A percentile compares a stretch with the other conserved stretches of the same genome.
Conservation (phyloP, 495 filamentous ascomycete species). For the Penicillium crystallinum region DNA sequence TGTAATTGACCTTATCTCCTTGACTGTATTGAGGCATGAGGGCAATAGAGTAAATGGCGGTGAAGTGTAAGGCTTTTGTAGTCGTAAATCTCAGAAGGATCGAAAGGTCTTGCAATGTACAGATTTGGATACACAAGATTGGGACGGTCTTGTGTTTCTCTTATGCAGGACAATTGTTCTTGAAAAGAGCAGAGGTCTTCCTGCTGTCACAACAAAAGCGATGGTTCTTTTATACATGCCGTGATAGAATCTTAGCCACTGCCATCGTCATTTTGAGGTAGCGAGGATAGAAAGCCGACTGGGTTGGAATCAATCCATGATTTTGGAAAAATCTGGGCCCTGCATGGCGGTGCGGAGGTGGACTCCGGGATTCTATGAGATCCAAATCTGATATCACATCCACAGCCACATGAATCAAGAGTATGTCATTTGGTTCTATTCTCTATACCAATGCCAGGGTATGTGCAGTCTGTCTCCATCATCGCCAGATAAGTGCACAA, state of each 20-base stretch:
- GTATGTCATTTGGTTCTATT: conserved; percentile 16
- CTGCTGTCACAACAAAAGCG: background rate
- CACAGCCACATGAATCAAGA: background rate
- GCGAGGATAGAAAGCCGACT: background rate
- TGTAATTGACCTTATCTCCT: conserved; percentile 30
- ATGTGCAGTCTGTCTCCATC: background rate
- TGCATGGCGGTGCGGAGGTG: conserved; percentile 3
- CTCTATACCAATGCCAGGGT: conserved; percentile 2
- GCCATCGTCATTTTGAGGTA: conserved; percentile 8
- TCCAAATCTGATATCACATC: background rate
- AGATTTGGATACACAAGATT: background rate
- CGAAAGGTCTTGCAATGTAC: background rate
- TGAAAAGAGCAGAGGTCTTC: background rate
- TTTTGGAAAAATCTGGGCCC: background rate
- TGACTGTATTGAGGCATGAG: conserved; percentile 20
- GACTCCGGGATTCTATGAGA: conserved; percentile 3
- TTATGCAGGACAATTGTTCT: background rate
- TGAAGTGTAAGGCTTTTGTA: background rate
- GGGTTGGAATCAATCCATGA: conserved; percentile 2
- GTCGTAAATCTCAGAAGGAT: background rate
- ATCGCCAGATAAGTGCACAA: background rate
- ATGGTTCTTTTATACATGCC: background rate
- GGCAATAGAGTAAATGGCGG: background rate
- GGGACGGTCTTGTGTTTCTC: background rate
- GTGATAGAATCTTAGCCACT: background rate